Percentiles rank a stretch among this genome's conserved stretches.
phyloP scores from a whole-genome alignment of 2,329 filamentous ascomycete species.

The Pseudogymnoascus sp. region DNA sequence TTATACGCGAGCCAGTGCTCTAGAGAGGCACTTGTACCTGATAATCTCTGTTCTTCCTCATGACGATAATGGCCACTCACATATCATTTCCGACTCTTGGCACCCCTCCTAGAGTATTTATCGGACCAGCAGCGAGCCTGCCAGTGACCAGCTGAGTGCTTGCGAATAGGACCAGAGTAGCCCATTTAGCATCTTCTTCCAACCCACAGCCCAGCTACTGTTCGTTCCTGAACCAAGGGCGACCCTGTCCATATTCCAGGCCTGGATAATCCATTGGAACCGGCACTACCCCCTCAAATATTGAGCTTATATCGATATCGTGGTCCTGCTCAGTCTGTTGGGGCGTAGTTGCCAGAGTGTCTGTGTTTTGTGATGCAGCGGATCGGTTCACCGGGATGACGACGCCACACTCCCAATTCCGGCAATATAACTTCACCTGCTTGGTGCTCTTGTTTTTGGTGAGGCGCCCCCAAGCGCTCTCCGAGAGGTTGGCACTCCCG shows the following conservation, averaged over 20 bases:
- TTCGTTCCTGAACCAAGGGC: conserved; percentile 26
- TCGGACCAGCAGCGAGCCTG: background rate
- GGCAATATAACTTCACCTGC: conserved; percentile 68
- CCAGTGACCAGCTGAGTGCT: background rate
- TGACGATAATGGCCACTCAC: background rate
- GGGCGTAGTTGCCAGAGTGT: background rate
- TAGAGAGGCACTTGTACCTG: background rate
- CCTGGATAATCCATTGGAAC: conserved; percentile 60
- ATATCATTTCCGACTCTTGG: background rate
- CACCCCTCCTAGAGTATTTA: background rate
- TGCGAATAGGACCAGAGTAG: background rate
- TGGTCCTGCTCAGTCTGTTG: background rate
- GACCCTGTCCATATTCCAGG: conserved; percentile 29
- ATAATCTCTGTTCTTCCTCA: background rate
- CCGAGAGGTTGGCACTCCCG: conserved; percentile 86
- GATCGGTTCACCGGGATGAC: conserved; percentile 52
- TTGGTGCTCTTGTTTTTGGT: conserved; percentile 63
- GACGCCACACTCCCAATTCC: conserved; percentile 96
- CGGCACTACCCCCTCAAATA: conserved; percentile 51
- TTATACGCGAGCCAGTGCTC: background rate
- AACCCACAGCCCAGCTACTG: background rate
- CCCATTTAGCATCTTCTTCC: background rate
- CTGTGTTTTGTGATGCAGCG: background rate
- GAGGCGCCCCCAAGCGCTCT: conserved; percentile 86
- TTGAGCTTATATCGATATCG: background rate